Evolutionary conservation across 306 rosid genomes (phyloP).

Genomic region (Phaseolus lunatus): DNA sequence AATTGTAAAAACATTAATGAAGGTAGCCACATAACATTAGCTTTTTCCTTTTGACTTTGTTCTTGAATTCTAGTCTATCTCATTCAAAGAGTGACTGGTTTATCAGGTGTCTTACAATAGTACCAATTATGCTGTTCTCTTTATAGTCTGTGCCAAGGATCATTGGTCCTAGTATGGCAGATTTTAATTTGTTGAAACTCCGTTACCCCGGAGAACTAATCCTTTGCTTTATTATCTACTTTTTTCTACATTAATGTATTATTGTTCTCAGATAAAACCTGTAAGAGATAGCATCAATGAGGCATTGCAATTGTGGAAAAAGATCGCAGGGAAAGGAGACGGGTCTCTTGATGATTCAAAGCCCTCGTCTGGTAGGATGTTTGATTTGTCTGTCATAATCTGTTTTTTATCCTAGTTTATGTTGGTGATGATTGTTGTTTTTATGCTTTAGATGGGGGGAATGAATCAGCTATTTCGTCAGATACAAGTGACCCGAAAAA

Average conservation of each 20-base stretch:
- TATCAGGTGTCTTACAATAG: constrained; percentile 18
- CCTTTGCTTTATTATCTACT: constrained; percentile 25
- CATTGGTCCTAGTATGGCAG: constrained; percentile 30
- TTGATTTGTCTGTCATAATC: constrained; percentile 36
- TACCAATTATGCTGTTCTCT: constrained; percentile 27
- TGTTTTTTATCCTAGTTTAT: constrained; percentile 30
- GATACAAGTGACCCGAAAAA: constrained; percentile 60
- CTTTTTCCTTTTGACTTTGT: neutral
- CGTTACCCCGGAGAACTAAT: constrained; percentile 32
- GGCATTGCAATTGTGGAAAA: constrained; percentile 92
- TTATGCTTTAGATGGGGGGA: constrained; percentile 59
- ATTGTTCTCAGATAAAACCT: constrained; percentile 81
- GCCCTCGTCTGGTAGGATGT: constrained; percentile 59
- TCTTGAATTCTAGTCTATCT: constrained; percentile 30
- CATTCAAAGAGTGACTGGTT: constrained; percentile 28
- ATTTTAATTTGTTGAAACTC: constrained; percentile 29
- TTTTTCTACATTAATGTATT: neutral
- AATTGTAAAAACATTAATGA: constrained; percentile 10
- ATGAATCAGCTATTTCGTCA: constrained; percentile 51
- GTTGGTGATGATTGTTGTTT: constrained; percentile 32
- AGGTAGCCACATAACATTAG: neutral
- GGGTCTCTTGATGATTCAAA: constrained; percentile 67
- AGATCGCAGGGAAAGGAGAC: constrained; percentile 75
- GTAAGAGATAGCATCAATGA: constrained; percentile 94
- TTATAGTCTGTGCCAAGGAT: neutral